Percentiles rank a stretch among this genome's conserved stretches.
Evolutionary conservation across 768 basidiomycete genomes (phyloP).

Genomic region (Serendipita vermifera): DNA sequence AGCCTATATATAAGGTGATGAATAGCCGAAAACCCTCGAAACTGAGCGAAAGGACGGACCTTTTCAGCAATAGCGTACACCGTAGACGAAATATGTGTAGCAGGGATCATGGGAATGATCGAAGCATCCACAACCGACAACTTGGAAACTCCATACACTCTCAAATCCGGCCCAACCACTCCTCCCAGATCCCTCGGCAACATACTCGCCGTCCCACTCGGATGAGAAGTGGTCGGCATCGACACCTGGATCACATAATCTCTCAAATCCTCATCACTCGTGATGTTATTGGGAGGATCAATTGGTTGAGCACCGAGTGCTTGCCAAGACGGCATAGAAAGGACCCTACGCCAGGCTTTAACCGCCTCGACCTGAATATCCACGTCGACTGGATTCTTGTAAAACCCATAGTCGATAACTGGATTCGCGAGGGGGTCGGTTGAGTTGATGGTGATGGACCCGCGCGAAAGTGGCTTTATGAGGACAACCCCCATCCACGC

Average conservation of each 20-base stretch:
- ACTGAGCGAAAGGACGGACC: slow-evolving; percentile 19
- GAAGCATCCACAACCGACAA: slow-evolving; percentile 14
- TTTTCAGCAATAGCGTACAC: slow-evolving; percentile 19
- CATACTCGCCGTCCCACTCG: slow-evolving; percentile 11
- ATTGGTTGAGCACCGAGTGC: background rate
- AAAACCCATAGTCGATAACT: slow-evolving; percentile 20
- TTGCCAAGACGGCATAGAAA: background rate
- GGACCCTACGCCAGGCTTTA: background rate
- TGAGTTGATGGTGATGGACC: slow-evolving; percentile 19
- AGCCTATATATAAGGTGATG: background rate
- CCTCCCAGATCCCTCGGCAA: background rate
- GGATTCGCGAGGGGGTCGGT: slow-evolving; percentile 20
- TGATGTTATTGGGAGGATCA: background rate
- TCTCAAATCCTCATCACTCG: background rate
- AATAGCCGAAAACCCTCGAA: background rate
- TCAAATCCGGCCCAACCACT: background rate
- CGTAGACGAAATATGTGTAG: slow-evolving; percentile 14
- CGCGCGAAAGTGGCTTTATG: slow-evolving; percentile 12
- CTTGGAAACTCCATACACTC: background rate
- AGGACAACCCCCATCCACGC: background rate
- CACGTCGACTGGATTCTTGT: background rate
- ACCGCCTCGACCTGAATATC: background rate
- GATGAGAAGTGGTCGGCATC: slow-evolving; percentile 15
- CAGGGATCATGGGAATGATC: slow-evolving; percentile 17
- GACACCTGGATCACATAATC: background rate